These are phyloP conservation scores for Gleditsia sinensis DNA, from an alignment of 306 rosid species.

Conservation along the genomic window DNA sequence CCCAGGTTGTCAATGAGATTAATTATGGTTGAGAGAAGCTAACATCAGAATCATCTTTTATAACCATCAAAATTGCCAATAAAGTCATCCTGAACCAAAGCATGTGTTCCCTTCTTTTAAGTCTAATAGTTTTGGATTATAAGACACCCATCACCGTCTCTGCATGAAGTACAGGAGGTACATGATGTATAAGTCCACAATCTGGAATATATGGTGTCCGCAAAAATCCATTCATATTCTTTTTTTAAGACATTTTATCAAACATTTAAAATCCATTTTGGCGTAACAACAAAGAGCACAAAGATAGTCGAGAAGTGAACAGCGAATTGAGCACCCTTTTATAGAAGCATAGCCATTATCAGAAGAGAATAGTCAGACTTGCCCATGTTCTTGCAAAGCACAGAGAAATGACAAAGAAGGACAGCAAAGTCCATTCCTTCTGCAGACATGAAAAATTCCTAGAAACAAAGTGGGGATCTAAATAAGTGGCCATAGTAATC, in stretches of 20 bases:
- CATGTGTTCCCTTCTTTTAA: slow-evolving; percentile 39
- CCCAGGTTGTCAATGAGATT: slow-evolving; percentile 24
- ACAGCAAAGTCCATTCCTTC: slow-evolving; percentile 4
- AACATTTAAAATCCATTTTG: not conserved
- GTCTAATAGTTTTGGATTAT: slow-evolving; percentile 13
- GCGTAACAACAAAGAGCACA: not conserved
- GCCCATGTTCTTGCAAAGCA: not conserved
- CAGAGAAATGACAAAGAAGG: slow-evolving; percentile 13
- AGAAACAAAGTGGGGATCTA: slow-evolving; percentile 31
- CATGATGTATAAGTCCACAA: slow-evolving; percentile 34
- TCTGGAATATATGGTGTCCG: slow-evolving; percentile 35
- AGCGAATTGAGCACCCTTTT: not conserved
- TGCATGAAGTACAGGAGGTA: slow-evolving; percentile 43
- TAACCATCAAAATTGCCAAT: slow-evolving; percentile 30
- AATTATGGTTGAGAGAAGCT: slow-evolving; percentile 19
- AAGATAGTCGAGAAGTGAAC: not conserved
- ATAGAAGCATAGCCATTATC: not conserved
- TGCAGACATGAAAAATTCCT: slow-evolving; percentile 11
- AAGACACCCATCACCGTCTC: slow-evolving; percentile 24
- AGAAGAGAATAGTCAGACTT: not conserved
- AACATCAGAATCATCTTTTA: slow-evolving; percentile 29
- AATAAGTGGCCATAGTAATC: slow-evolving; percentile 28
- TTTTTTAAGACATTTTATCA: slow-evolving; percentile 3
- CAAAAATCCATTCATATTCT: slow-evolving; percentile 44
- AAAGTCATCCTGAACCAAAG: slow-evolving; percentile 37